A percentile compares a stretch with the other conserved stretches of the same genome.
Evolutionary conservation across 2,329 filamentous ascomycete species (phyloP).

Genomic region (Monosporascus sp.): DNA sequence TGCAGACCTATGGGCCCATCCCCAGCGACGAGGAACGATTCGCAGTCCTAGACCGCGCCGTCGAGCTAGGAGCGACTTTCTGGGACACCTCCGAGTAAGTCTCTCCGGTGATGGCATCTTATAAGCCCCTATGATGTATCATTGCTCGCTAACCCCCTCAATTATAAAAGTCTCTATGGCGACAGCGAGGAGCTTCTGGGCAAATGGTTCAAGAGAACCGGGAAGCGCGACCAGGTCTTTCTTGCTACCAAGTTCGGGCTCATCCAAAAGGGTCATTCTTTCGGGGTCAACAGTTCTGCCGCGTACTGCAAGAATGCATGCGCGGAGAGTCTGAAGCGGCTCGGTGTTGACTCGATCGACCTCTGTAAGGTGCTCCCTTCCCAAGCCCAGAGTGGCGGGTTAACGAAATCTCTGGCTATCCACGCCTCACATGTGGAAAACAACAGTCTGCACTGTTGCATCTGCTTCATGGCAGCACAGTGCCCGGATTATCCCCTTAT

Average conservation of each 20-base stretch:
- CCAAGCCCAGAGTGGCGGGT: neutral
- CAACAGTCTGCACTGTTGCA: neutral
- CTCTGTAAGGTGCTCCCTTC: constrained; percentile 24
- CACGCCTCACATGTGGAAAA: neutral
- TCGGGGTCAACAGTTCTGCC: constrained; percentile 28
- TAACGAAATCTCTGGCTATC: neutral
- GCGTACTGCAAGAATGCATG: constrained; percentile 38
- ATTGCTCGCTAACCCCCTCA: constrained; percentile 1
- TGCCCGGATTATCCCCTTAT: too few relatives aligned
- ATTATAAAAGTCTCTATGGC: constrained; percentile 30
- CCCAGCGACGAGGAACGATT: constrained; percentile 36
- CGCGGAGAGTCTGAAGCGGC: constrained; percentile 32
- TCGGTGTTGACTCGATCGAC: constrained; percentile 41
- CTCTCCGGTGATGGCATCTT: neutral
- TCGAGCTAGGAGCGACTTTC: constrained; percentile 35
- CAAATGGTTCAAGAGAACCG: constrained; percentile 41
- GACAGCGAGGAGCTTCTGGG: constrained; percentile 44
- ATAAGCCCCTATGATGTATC: neutral
- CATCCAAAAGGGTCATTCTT: constrained; percentile 14
- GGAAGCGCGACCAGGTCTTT: constrained; percentile 43
- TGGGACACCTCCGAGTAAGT: constrained; percentile 37
- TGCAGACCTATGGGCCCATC: constrained; percentile 5
- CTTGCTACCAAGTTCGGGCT: constrained; percentile 48
- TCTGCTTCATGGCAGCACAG: too few relatives aligned
- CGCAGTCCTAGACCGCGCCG: constrained; percentile 38